phyloP scores from a whole-genome alignment of 805 yeast genomes.

The Candida nitratophila region DNA sequence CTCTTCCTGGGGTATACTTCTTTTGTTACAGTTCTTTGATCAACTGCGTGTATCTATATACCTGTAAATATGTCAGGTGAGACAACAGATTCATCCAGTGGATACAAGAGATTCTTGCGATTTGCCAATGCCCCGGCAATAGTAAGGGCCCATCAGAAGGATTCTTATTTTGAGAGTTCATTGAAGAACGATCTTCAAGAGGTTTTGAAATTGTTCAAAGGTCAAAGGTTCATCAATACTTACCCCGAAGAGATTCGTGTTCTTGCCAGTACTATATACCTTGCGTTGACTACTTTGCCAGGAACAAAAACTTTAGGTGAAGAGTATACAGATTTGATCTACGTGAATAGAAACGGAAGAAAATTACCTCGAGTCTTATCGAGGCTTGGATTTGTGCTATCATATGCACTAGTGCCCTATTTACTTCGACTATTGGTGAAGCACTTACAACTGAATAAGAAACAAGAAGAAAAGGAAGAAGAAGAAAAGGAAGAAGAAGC shows the following conservation, averaged over 20 bases:
- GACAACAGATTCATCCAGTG: too few species aligned
- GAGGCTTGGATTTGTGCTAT: constrained; percentile 50
- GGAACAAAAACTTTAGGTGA: constrained; percentile 88
- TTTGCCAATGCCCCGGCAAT: constrained; percentile 86
- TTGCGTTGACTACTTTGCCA: constrained; percentile 65
- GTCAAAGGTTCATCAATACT: constrained; percentile 58
- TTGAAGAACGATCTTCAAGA: constrained; percentile 50
- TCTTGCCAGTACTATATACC: constrained; percentile 52
- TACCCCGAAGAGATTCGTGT: constrained; percentile 57
- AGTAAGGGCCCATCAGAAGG: constrained; percentile 90
- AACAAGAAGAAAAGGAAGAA: constrained; percentile 11
- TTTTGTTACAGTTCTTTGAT: too few species aligned
- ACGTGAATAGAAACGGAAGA: constrained; percentile 49
- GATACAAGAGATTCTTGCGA: constrained; percentile 32
- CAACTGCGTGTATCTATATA: too few species aligned
- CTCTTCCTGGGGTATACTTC: too few species aligned
- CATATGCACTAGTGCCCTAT: constrained; percentile 62
- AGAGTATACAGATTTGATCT: constrained; percentile 79
- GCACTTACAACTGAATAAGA: constrained; percentile 9
- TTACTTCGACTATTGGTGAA: constrained; percentile 25
- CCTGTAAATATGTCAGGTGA: too few species aligned
- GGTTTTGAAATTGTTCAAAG: constrained; percentile 45
- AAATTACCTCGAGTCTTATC: constrained; percentile 36
- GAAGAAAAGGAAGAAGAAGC: not conserved
- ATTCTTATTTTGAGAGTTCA: constrained; percentile 57